Evolutionary conservation across 768 basidiomycete species (phyloP).

Genomic region (Boletus edulis): DNA sequence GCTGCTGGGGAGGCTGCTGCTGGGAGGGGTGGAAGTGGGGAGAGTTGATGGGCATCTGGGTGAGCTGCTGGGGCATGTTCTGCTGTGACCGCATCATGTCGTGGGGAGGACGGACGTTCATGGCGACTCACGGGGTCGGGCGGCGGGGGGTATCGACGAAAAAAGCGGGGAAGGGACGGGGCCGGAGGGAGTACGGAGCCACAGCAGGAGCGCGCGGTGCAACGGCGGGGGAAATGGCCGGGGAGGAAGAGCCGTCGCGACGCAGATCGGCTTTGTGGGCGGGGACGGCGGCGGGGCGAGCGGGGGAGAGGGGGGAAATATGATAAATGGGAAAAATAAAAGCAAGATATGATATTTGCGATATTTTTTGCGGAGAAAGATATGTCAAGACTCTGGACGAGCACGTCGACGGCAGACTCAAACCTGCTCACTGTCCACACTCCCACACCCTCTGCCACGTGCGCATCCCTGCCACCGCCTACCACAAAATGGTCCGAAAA

Average conservation of each 20-base stretch:
- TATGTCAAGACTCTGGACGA: conserved; percentile 27
- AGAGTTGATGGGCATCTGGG: conserved; percentile 35
- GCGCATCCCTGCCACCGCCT: conserved; percentile 12
- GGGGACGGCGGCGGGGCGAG: not conserved
- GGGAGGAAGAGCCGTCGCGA: conserved; percentile 8
- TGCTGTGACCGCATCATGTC: conserved; percentile 47
- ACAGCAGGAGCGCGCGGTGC: conserved; percentile 3
- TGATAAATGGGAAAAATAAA: conserved; percentile 17
- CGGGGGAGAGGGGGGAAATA: conserved; percentile 5
- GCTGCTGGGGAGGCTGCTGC: conserved; percentile 35
- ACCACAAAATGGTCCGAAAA: conserved; percentile 67
- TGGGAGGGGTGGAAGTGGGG: conserved; percentile 39
- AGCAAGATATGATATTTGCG: conserved; percentile 27
- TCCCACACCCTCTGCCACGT: conserved; percentile 34
- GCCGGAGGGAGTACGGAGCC: not conserved
- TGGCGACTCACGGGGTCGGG: conserved; percentile 19
- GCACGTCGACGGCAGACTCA: conserved; percentile 30
- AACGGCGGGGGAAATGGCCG: conserved; percentile 2
- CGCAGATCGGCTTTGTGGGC: conserved; percentile 15
- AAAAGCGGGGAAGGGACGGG: not conserved
- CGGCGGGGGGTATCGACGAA: not conserved
- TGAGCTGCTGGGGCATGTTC: conserved; percentile 42
- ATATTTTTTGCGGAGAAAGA: conserved; percentile 27
- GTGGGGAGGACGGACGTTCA: conserved; percentile 46
- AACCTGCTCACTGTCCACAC: conserved; percentile 19